phyloP scores from a whole-genome alignment of 2,329 filamentous ascomycete species.

The Alternaria sp. region DNA sequence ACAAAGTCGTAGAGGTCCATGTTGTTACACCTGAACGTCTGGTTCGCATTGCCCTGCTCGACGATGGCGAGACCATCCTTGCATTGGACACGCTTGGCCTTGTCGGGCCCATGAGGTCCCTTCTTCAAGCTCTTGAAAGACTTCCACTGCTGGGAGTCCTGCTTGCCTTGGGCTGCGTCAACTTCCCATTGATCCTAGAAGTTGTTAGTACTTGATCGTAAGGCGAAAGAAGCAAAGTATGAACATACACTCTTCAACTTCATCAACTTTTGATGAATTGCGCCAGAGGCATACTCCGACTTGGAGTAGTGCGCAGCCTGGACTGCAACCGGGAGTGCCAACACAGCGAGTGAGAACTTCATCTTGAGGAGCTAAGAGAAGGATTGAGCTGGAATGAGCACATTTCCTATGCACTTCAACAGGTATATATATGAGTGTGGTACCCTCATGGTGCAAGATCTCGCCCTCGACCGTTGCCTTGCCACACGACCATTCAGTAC shows the following conservation, averaged over 20 bases:
- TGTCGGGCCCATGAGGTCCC: slow-evolving; percentile 9
- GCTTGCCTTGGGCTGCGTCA: slow-evolving; percentile 26
- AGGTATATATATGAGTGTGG: slow-evolving; percentile 23
- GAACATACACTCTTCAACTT: slow-evolving; percentile 30
- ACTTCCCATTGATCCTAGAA: slow-evolving; percentile 29
- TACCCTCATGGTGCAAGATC: not conserved
- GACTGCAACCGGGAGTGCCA: slow-evolving; percentile 28
- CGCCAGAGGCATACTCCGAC: slow-evolving; percentile 31
- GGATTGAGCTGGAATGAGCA: slow-evolving; percentile 34
- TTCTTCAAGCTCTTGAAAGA: slow-evolving; percentile 30
- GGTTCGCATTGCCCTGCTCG: slow-evolving; percentile 29
- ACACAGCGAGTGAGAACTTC: slow-evolving; percentile 31
- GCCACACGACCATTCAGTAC: slow-evolving; percentile 1
- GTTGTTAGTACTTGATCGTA: not conserved
- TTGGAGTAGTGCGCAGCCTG: slow-evolving; percentile 30
- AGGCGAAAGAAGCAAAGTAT: not conserved
- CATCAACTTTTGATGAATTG: slow-evolving; percentile 33
- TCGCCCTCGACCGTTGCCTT: not conserved
- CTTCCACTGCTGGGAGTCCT: slow-evolving; percentile 22
- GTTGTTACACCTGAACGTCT: slow-evolving; percentile 36
- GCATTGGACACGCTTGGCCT: slow-evolving; percentile 22
- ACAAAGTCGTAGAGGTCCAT: slow-evolving; percentile 65
- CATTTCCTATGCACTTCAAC: slow-evolving; percentile 7
- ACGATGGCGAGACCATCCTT: slow-evolving; percentile 31
- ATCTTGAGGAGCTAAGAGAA: slow-evolving; percentile 25